Base-by-base conservation (phyloP, 2,329 filamentous ascomycete species). In the Talaromyces sp. region DNA sequence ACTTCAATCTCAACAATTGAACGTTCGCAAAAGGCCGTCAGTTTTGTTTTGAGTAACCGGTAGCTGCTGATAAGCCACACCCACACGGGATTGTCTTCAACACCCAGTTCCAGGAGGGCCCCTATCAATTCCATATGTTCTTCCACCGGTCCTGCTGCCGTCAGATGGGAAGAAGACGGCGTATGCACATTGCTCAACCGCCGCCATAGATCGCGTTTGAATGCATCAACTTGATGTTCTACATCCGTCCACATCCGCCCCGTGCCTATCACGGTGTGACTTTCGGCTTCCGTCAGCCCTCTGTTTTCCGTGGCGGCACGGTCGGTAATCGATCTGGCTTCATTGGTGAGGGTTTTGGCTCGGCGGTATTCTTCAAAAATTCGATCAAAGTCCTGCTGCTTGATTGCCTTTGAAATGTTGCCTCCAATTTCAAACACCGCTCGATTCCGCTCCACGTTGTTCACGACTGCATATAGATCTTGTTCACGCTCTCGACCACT, bases 171-270 rank as follows among this genome's bases (percentile, higher is more conserved):
- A 72, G 64, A 82, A 72, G 64, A 82, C 71, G 65, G 81, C 80
- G 70, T 78, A 65, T 92, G 88, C 10, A 88, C 83, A 38, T 86
- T 85, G 43, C 88, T 86, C 55, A 99, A 81, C 66, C 85, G 87
- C 69, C 88, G 88, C 93, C 95, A 98, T 8, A 96, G 80, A 60
- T 96, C 91, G 13, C 90, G 84, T 77, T 97, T 98, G 78, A 98
- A 96, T 2, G 80, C 75, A 64, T 93, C 87, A 21, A 97, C 87
- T 68, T 97, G 93, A 53, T 90, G 86, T 63, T 96, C 89, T 10
- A 97, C 90, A 72, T 97, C 93, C 64, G 90, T 84, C 95, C 95
- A 99, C 89, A 99, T 96, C 56, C 93, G 86, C 7, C 89, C 93
- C 8, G 93, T 93, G 53, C 96, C 83, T 52, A 99, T 80, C 62